Base-by-base conservation (phyloP, 2,329 filamentous ascomycete genomes). In the Cryphonectria nitschkei region DNA sequence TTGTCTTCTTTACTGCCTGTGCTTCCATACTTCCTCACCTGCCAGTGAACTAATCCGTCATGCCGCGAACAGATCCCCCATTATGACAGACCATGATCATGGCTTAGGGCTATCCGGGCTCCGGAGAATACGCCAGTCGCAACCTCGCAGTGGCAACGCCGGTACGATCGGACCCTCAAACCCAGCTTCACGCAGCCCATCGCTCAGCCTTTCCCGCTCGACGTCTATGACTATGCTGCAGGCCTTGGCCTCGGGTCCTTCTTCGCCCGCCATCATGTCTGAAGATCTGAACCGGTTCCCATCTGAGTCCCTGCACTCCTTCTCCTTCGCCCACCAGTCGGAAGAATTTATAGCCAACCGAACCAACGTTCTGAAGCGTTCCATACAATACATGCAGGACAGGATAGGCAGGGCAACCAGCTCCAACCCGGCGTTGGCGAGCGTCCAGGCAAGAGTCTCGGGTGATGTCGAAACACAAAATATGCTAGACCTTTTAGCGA, bases 311-410 rank as follows among this genome's bases (percentile, higher is more conserved):
- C 84, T 99, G 63, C 96, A 99, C 81, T 99, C 96, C 1, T 99
- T 99, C 83, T 98, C 95, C 16, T 99, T 99, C 80, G 94, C 96
- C 56, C 93, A 97, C 76, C 95, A 97, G 81, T 95, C 95, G 3
- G 95, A 97, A 78, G 95, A 98, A 73, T 90, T 94, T 73, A 86
- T 98, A 69, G 93, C 97, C 79, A 97, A 89, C 79, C 92, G 96
- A 68, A 95, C 98, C 80, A 97, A 94, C 84, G 92, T 97, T 46
- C 81, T 99, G 77, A 97, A 97, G 82, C 89, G 95, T 71, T 97
- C 95, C 11, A 91, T 98, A 78, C 96, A 98, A 80, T 98, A 98
- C 78, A 97, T 99, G 92, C 92, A 93, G 78, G 94, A 98, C 79
- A 93, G 93, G 74, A 88, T 97, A 81, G 93, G 93, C 74, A 95